Evolutionary conservation across 148 eudicot species (phyloP).

Genomic region (Mesembryanthemum crystallinum): DNA sequence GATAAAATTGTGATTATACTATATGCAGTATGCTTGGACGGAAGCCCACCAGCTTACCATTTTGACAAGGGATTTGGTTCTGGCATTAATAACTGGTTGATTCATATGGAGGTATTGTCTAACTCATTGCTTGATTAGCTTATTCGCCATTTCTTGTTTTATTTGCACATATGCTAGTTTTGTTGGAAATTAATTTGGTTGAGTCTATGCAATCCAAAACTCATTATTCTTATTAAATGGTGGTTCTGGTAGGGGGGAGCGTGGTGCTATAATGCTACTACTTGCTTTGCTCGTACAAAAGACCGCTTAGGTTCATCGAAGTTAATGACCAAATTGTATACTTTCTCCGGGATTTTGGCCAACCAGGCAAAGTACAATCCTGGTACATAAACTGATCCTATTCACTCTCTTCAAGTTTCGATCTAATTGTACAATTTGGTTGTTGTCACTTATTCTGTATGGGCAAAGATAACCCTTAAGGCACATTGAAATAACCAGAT

Average conservation of each 20-base stretch:
- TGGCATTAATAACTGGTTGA: slow-evolving; percentile 76
- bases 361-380: slow-evolving; percentile 42
- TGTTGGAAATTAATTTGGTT: background rate
- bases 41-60: slow-evolving; percentile 91
- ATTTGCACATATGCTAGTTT: background rate
- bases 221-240: background rate
- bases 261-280: slow-evolving; percentile 39
- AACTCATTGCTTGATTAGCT: background rate
- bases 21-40: slow-evolving; percentile 83
- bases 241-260: slow-evolving; percentile 41
- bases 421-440: background rate
- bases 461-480: background rate
- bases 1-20: background rate
- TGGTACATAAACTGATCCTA: slow-evolving; percentile 16
- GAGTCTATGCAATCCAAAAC: too few relatives aligned
- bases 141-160: too few relatives aligned
- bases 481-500: slow-evolving; percentile 28
- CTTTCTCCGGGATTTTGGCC: slow-evolving; percentile 46
- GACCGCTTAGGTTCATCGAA: slow-evolving; percentile 44
- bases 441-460: too few relatives aligned
- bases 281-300: slow-evolving; percentile 35
- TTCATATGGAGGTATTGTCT: slow-evolving; percentile 33
- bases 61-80: slow-evolving; percentile 65
- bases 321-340: slow-evolving; percentile 34
- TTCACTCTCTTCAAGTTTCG: background rate